Conservation (phyloP, 345 rosid genomes). For the Rhodomyrtus tomentosa region DNA sequence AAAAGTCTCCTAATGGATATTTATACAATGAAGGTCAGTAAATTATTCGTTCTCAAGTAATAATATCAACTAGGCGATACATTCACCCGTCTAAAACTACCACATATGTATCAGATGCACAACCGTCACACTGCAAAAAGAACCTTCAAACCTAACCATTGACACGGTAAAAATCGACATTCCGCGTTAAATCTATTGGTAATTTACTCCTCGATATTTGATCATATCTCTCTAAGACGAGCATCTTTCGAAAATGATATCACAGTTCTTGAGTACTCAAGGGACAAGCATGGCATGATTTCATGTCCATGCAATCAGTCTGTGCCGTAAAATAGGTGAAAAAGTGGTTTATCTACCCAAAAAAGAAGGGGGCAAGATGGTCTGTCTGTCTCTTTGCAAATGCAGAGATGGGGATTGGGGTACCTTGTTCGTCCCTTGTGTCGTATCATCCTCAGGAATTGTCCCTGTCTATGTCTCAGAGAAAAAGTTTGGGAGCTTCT, state of each 20-base stretch:
- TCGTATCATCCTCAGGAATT: constrained; percentile 22
- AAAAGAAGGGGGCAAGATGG: background rate
- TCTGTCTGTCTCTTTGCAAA: constrained; percentile 1
- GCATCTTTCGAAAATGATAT: background rate
- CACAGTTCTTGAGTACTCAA: background rate
- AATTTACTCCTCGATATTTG: background rate
- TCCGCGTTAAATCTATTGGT: background rate
- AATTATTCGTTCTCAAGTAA: background rate
- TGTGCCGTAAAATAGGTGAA: background rate
- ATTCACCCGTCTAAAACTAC: background rate
- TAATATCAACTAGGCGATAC: background rate
- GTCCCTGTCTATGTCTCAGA: constrained; percentile 34
- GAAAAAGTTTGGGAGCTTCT: constrained; percentile 17
- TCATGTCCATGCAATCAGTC: background rate
- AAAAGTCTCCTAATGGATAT: background rate
- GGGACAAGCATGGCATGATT: background rate
- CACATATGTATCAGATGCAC: background rate
- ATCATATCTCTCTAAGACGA: background rate
- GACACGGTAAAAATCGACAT: background rate
- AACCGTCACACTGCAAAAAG: background rate
- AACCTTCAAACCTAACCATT: background rate
- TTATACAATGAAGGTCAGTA: background rate
- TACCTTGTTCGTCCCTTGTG: constrained; percentile 29
- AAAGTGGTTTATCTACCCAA: background rate
- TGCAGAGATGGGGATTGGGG: constrained; percentile 8